Evolutionary conservation across 106 monocot species (phyloP).

Genomic region (Phalaenopsis equestris): DNA sequence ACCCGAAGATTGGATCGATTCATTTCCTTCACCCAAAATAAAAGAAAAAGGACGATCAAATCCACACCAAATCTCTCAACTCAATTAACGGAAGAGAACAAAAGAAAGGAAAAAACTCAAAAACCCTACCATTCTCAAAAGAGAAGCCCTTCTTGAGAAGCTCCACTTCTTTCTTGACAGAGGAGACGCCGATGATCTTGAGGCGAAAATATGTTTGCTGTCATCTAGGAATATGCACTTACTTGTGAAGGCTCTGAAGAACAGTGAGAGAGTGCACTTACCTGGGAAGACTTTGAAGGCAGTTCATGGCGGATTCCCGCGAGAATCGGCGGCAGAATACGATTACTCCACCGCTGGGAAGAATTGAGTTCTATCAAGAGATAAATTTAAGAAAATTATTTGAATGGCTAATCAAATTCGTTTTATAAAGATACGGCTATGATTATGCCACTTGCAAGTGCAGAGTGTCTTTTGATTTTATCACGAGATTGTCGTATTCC

Average conservation of each 20-base stretch:
- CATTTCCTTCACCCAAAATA: conserved; percentile 26
- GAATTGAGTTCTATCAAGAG: too few species aligned
- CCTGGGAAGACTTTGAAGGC: conserved; percentile 28
- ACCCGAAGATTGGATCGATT: conserved; percentile 19
- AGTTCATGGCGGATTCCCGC: conserved; percentile 21
- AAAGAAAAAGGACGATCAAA: neutral
- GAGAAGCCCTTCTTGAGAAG: conserved; percentile 14
- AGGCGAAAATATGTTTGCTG: neutral
- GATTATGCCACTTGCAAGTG: too few species aligned
- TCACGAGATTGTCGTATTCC: too few species aligned
- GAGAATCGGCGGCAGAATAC: neutral
- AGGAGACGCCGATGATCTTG: conserved; percentile 18
- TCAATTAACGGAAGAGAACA: neutral
- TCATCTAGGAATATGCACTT: neutral
- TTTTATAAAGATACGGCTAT: too few species aligned
- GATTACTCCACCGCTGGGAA: neutral
- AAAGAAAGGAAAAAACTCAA: neutral
- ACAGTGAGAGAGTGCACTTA: neutral
- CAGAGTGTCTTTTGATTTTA: too few species aligned
- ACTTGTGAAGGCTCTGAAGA: neutral
- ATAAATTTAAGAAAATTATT: too few species aligned
- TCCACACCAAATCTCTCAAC: neutral
- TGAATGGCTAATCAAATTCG: too few species aligned
- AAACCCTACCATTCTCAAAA: neutral
- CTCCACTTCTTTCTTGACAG: conserved; percentile 2